Percentiles rank a stretch among this genome's conserved stretches.
Evolutionary conservation across 2,329 filamentous ascomycete species (phyloP).

Genomic region (Stachybotrys chartarum): DNA sequence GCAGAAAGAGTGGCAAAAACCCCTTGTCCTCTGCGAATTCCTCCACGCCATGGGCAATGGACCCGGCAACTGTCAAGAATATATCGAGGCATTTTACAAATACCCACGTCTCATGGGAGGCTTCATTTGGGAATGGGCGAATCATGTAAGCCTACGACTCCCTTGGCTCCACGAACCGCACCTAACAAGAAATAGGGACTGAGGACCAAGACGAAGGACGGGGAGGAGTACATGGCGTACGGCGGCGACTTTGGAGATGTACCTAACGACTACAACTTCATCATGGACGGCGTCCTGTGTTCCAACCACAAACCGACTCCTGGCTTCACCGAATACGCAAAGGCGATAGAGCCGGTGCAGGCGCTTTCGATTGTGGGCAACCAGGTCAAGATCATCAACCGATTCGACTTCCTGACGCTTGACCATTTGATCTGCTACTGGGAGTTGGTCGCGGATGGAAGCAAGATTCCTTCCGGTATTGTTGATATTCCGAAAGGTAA

Average conservation of each 20-base stretch:
- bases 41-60: constrained; percentile 65
- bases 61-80: constrained; percentile 59
- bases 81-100: constrained; percentile 56
- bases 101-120: constrained; percentile 49
- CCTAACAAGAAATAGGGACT: neutral
- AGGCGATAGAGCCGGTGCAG: constrained; percentile 52
- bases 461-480: constrained; percentile 32
- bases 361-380: constrained; percentile 34
- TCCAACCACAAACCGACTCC: constrained; percentile 32
- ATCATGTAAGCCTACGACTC: constrained; percentile 26
- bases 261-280: constrained; percentile 52
- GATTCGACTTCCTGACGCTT: constrained; percentile 46
- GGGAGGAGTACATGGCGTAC: constrained; percentile 30
- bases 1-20: constrained; percentile 29
- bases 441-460: constrained; percentile 32
- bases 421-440: constrained; percentile 41
- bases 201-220: neutral
- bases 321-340: constrained; percentile 47
- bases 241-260: constrained; percentile 55
- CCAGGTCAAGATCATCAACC: constrained; percentile 40
- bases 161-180: no score
- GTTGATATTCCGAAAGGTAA: neutral
- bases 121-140: constrained; percentile 58
- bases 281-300: constrained; percentile 42
- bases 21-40: constrained; percentile 50